Conservation (phyloP, 345 rosid species). For the Eucalyptus shirleyi region DNA sequence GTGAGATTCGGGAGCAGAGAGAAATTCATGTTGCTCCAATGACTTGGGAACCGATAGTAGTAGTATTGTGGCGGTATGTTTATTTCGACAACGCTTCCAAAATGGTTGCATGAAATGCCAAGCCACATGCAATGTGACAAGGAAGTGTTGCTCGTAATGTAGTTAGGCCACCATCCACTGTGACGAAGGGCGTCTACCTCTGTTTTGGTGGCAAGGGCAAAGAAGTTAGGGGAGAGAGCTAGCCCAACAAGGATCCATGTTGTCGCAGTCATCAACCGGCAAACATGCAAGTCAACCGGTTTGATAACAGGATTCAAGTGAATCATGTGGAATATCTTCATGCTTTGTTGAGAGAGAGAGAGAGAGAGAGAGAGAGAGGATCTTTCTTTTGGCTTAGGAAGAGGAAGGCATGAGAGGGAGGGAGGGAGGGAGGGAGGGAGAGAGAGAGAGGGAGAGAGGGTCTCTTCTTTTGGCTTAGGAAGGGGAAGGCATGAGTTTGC, state of each 20-base stretch:
- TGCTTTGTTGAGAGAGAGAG: not conserved
- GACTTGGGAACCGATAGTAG: not conserved
- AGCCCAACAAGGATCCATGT: not conserved
- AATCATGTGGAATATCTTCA: too few relatives aligned
- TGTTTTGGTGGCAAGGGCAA: not conserved
- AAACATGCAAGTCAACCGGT: not conserved
- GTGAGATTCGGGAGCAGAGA: constrained; percentile 2
- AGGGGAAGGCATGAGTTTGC: too few relatives aligned
- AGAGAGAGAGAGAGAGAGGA: too few relatives aligned
- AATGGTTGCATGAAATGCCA: not conserved
- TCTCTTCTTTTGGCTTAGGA: not conserved
- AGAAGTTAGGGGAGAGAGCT: not conserved
- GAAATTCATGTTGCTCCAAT: not conserved
- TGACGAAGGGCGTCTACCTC: not conserved
- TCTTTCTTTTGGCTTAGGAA: too few relatives aligned
- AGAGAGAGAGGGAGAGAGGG: too few relatives aligned
- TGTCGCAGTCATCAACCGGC: not conserved
- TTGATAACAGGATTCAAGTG: not conserved
- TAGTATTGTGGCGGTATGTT: not conserved
- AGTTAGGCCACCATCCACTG: not conserved
- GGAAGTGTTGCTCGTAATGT: not conserved
- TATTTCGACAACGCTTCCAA: not conserved
- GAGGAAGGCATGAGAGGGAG: too few relatives aligned
- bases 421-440: too few relatives aligned
- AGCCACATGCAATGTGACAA: not conserved